Percentiles rank a stretch among this genome's conserved stretches.
Conservation (phyloP, 371 early-diverging fungal genomes). For the Lichtheimia corymbifera region DNA sequence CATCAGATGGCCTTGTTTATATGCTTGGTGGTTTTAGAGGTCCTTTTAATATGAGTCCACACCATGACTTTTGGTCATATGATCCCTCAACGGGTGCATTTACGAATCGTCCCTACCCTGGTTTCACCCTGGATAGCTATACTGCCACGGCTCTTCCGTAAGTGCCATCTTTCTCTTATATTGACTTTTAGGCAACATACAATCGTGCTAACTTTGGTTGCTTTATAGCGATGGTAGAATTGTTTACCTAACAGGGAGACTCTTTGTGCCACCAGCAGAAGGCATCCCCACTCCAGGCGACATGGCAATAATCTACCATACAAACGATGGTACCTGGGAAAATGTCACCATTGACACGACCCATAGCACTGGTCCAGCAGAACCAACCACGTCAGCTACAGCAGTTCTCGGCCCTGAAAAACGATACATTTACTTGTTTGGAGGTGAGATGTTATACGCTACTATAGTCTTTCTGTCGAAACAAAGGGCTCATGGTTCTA, state of each 20-base stretch:
- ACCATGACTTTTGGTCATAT: conserved; percentile 17
- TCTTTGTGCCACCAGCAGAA: not conserved
- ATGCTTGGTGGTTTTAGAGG: conserved; percentile 9
- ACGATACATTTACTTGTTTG: conserved; percentile 14
- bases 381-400: not conserved
- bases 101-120: not conserved
- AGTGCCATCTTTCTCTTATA: not conserved
- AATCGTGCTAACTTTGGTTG: not conserved
- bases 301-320: not conserved
- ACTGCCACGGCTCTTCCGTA: conserved; percentile 14
- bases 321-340: not conserved
- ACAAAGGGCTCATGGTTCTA: not conserved
- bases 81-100: conserved; percentile 12
- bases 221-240: conserved; percentile 1
- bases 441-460: conserved; percentile 9
- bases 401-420: conserved; percentile 17
- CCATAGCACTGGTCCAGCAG: not conserved
- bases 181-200: not conserved
- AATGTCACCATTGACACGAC: not conserved
- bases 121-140: not conserved
- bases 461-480: not conserved
- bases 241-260: not conserved
- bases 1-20: conserved; percentile 11
- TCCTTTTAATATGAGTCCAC: not conserved
- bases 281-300: no score